Percentiles rank a stretch among this genome's conserved stretches.
These are phyloP conservation scores for Handroanthus guayacan DNA, from an alignment of 257 asterid genomes.

Conservation along the genomic window DNA sequence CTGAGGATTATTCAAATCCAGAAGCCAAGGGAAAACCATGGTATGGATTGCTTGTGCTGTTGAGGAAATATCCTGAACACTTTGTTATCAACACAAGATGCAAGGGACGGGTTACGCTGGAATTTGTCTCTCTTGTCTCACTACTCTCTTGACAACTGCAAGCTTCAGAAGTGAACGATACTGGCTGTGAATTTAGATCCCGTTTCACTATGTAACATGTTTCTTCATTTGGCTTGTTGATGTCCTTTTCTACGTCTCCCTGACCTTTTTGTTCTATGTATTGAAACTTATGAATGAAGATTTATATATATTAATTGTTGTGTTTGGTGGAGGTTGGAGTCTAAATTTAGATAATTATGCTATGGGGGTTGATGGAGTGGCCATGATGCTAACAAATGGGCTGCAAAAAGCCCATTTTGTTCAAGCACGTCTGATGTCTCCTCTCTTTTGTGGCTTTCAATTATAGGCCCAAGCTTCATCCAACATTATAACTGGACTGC, in stretches of 20 bases:
- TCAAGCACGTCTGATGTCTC: too few relatives aligned
- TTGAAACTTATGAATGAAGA: background rate
- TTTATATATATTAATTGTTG: too few relatives aligned
- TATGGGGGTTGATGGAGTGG: too few relatives aligned
- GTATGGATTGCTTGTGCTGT: slow-evolving; percentile 84
- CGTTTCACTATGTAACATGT: background rate
- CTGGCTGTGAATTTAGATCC: background rate
- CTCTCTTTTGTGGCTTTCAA: too few relatives aligned
- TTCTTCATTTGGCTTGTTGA: background rate
- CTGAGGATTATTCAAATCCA: slow-evolving; percentile 69
- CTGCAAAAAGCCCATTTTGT: too few relatives aligned
- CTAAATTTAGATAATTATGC: too few relatives aligned
- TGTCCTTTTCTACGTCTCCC: too few relatives aligned
- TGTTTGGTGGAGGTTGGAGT: too few relatives aligned
- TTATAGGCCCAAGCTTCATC: too few relatives aligned
- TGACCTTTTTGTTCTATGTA: too few relatives aligned
- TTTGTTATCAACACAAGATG: slow-evolving; percentile 92
- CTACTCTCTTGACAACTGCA: slow-evolving; percentile 58
- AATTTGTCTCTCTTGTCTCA: slow-evolving; percentile 93
- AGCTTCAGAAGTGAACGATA: background rate
- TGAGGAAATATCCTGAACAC: slow-evolving; percentile 91
- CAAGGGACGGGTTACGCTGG: slow-evolving; percentile 72
- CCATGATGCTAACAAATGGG: too few relatives aligned
- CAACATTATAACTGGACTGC: too few relatives aligned
- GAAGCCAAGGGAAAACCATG: slow-evolving; percentile 90